Conservation (phyloP, 306 rosid species). For the Cicer pinnatifidum region DNA sequence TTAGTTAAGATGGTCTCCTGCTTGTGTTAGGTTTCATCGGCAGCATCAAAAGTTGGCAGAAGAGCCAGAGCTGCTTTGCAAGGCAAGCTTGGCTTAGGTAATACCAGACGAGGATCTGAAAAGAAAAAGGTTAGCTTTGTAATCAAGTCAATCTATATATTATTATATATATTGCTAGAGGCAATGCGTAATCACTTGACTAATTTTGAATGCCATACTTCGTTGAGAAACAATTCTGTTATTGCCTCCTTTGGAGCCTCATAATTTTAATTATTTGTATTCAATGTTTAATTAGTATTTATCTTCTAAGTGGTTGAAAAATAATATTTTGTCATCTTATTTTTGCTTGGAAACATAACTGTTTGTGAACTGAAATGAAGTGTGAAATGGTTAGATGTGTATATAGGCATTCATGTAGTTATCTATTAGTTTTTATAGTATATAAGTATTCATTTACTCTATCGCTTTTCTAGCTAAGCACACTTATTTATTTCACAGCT, state of each 20-base stretch:
- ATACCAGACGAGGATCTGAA: conserved; percentile 69
- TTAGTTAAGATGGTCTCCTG: conserved; percentile 8
- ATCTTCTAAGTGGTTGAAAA: neutral
- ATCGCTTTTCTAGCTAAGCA: neutral
- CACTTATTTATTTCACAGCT: neutral
- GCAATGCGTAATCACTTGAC: conserved; percentile 11
- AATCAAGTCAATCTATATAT: conserved; percentile 11
- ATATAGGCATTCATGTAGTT: neutral
- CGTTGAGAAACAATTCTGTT: conserved; percentile 4
- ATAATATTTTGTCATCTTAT: conserved; percentile 2
- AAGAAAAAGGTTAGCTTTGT: conserved; percentile 70
- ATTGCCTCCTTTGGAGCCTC: conserved; percentile 16
- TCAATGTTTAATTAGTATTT: conserved; percentile 7
- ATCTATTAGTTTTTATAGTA: neutral
- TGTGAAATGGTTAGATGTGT: neutral
- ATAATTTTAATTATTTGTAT: conserved; percentile 19
- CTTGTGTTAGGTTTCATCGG: conserved; percentile 63
- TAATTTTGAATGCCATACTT: conserved; percentile 34
- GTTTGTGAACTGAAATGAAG: conserved; percentile 22
- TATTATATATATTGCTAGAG: conserved; percentile 16
- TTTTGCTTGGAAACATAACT: conserved; percentile 21
- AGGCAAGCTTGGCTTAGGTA: conserved; percentile 59
- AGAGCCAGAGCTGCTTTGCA: conserved; percentile 62
- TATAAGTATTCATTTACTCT: neutral
- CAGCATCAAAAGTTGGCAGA: conserved; percentile 70